A percentile compares a stretch with the other conserved stretches of the same genome.
Conservation (phyloP, 1,284 basidiomycete species). For the Melampsora occidentalis region DNA sequence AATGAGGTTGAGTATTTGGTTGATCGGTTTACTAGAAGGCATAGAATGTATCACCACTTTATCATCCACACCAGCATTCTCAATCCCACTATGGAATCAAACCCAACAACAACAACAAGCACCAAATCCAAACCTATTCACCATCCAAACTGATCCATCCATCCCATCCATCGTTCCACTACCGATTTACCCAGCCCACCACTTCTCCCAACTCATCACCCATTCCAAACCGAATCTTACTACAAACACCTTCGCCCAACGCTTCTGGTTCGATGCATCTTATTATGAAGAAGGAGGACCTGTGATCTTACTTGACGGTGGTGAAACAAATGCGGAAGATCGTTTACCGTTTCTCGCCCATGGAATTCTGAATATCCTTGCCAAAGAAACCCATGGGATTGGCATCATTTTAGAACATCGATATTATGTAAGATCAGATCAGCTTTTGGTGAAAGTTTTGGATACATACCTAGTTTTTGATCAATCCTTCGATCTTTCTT, state of each 20-base stretch:
- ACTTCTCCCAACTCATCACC: constrained; percentile 50
- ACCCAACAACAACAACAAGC: too few species aligned
- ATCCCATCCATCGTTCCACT: too few species aligned
- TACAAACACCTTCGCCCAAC: constrained; percentile 49
- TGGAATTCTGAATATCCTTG: constrained; percentile 50
- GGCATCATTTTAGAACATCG: constrained; percentile 49
- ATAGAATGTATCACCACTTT: too few species aligned
- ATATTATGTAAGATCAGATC: not conserved
- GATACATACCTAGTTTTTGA: too few species aligned
- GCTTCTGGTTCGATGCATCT: constrained; percentile 50
- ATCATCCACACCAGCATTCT: too few species aligned
- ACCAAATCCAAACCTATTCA: too few species aligned
- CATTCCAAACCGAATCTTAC: constrained; percentile 48
- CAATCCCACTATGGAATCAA: too few species aligned
- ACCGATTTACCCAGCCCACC: not conserved
- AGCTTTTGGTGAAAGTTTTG: too few species aligned
- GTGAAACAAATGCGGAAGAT: constrained; percentile 47
- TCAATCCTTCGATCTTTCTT: not conserved
- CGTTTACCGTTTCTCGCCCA: constrained; percentile 48
- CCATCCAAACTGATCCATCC: too few species aligned
- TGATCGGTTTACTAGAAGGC: too few species aligned
- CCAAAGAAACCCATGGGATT: constrained; percentile 50
- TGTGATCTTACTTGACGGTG: constrained; percentile 51
- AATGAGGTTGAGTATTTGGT: too few species aligned
- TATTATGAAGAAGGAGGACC: constrained; percentile 49